Percentiles rank a stretch among this genome's conserved stretches.
Evolutionary conservation across 2,329 filamentous ascomycete genomes (phyloP).

Genomic region (Aureobasidium sp.): DNA sequence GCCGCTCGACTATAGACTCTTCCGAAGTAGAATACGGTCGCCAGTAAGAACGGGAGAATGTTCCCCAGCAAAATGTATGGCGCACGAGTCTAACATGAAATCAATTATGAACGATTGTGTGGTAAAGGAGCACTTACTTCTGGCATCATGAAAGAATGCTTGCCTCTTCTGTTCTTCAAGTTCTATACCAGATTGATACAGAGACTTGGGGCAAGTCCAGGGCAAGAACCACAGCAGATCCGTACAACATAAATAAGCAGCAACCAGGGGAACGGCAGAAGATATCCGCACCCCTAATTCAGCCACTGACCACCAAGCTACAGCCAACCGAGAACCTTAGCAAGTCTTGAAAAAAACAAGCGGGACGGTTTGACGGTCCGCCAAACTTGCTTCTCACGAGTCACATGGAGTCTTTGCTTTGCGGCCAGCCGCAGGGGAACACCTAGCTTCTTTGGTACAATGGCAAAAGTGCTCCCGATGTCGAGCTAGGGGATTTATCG

Average conservation of each 20-base stretch:
- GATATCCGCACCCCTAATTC: neutral
- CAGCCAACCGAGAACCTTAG: neutral
- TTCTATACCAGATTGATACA: neutral
- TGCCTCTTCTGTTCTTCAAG: neutral
- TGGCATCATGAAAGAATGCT: neutral
- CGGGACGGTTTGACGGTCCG: neutral
- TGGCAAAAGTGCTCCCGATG: neutral
- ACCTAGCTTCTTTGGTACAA: neutral
- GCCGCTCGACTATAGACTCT: slow-evolving; percentile 2
- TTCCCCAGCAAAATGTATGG: slow-evolving; percentile 10
- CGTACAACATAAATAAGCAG: neutral
- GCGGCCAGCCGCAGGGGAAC: neutral
- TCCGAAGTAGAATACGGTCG: neutral
- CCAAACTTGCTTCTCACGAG: neutral
- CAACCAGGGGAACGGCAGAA: neutral
- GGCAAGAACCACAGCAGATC: neutral
- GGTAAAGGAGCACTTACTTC: neutral
- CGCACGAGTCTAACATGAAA: neutral
- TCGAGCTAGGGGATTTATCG: neutral
- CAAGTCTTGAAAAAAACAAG: neutral
- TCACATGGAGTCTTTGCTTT: neutral
- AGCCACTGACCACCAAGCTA: neutral
- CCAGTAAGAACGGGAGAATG: slow-evolving; percentile 6
- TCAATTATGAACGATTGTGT: neutral
- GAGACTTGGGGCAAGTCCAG: neutral